These are phyloP conservation scores for Aquilaria yunnanensis DNA, from an alignment of 345 rosid species.

Conservation along the genomic window DNA sequence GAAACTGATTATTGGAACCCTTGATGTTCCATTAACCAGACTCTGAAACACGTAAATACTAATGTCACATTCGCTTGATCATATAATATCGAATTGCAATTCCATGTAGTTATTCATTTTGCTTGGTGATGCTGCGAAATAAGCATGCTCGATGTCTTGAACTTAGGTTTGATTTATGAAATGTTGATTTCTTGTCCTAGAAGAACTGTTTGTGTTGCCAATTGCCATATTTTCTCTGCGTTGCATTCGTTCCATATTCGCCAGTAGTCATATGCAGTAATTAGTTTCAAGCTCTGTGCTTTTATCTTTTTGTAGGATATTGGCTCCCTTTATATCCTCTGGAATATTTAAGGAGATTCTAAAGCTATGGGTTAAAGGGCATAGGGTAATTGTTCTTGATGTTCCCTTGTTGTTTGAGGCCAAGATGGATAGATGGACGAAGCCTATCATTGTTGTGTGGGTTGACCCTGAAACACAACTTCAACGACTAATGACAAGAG, in stretches of 20 bases:
- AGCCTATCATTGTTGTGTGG: constrained; percentile 71
- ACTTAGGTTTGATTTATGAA: neutral
- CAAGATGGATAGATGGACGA: constrained; percentile 83
- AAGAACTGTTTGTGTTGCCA: neutral
- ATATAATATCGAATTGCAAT: neutral
- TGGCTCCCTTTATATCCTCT: constrained; percentile 78
- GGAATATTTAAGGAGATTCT: constrained; percentile 61
- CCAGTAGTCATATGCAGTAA: neutral
- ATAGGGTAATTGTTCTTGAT: constrained; percentile 67
- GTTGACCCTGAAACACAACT: constrained; percentile 73
- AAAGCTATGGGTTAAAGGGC: constrained; percentile 70
- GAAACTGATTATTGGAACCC: neutral
- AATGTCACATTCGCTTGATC: neutral
- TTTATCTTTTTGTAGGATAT: constrained; percentile 34
- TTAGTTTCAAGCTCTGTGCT: constrained; percentile 1
- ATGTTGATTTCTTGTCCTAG: too few relatives aligned
- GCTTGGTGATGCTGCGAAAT: too few relatives aligned
- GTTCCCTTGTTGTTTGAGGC: constrained; percentile 80
- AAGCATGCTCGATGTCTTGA: too few relatives aligned
- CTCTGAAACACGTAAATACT: neutral
- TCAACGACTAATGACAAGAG: constrained; percentile 68
- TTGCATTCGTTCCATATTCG: neutral
- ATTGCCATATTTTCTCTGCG: neutral
- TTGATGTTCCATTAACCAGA: neutral
- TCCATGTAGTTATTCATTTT: too few relatives aligned